Evolutionary conservation across 345 rosid genomes (phyloP).

Genomic region (Pistacia atlantica): DNA sequence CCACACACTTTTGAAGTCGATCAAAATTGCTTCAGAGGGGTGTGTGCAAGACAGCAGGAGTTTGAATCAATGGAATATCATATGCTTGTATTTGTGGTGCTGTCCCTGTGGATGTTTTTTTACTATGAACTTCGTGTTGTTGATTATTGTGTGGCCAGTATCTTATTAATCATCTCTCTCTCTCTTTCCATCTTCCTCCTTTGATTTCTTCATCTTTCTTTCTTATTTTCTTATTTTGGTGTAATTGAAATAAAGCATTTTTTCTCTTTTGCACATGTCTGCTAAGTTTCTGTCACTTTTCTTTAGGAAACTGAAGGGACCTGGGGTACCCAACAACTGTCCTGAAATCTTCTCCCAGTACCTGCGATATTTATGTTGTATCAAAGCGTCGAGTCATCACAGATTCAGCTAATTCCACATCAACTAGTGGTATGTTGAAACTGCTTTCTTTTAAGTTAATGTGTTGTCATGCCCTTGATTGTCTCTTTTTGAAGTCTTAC

Average conservation of each 20-base stretch:
- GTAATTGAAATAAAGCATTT: background rate
- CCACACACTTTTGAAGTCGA: background rate
- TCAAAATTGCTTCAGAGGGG: background rate
- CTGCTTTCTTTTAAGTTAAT: background rate
- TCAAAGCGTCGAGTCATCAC: slow-evolving; percentile 43
- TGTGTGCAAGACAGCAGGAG: background rate
- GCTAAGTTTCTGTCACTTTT: slow-evolving; percentile 16
- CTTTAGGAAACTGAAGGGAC: slow-evolving; percentile 54
- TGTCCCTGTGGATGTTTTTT: background rate
- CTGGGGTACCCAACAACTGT: slow-evolving; percentile 58
- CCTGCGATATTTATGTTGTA: slow-evolving; percentile 57
- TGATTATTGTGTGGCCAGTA: background rate
- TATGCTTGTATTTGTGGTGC: background rate
- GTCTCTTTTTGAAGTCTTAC: slow-evolving; percentile 11
- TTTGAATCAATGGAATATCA: background rate
- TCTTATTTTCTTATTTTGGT: background rate
- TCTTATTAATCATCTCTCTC: background rate
- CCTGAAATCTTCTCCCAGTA: slow-evolving; percentile 47
- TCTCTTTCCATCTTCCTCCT: background rate
- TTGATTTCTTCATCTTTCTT: background rate
- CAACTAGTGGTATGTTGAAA: slow-evolving; percentile 35
- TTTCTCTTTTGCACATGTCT: background rate
- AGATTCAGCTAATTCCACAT: slow-evolving; percentile 43
- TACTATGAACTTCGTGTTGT: background rate
- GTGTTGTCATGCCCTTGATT: slow-evolving; percentile 15